Evolutionary conservation across 140 eudicot genomes (phyloP), one percentile per base, ranked within the genome.

Genomic region (Bidens hawaiensis): DNA sequence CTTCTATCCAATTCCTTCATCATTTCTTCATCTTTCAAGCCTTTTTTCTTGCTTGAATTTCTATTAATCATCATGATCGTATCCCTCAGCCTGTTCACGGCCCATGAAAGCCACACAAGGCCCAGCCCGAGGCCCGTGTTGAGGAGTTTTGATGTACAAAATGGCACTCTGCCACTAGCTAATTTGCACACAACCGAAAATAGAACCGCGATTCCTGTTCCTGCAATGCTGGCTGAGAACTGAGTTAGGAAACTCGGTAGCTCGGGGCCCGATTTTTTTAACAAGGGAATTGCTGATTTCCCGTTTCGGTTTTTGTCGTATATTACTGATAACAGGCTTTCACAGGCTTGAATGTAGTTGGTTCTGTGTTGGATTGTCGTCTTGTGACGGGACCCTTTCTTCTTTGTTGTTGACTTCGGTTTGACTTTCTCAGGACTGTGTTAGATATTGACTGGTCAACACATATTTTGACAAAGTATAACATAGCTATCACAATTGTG

Each of bases 81-180:
- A 27, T 84, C 81, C 78, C 98, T 72, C 58, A 90, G 80, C 33
- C 46, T 75, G 30, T 84, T 84, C 18, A 90, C 95, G 0, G 87
- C 86, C 82, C 84, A 87, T 6, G 98, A 84, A 12, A 91, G 90
- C 98, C 98, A 91, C 50, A 91, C 90, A 6, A 91, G 86, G 13
- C 98, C 98, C 2, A 91, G 36, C 15, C 96, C 98, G 23, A 91
- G 67, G 8, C 94, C 96, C 0, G 96, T 79, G 76, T 76, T 87
- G 58, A 80, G 56, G 17, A 82, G 64, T 70, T 84, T 87, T 18
- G 96, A 72, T 23, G 88, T 64, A 50, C 86, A 87, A 40, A 87
- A 87, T 15, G 88, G 94, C 18, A 69, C 81, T 19, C 79, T 72
- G 1, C 88, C 80, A 17, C 74, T 77, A 11, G 76, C 88, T 24